These are phyloP conservation scores for Fusarium praegraminearum DNA, from an alignment of 2,329 filamentous ascomycete species.

Conservation along the genomic window DNA sequence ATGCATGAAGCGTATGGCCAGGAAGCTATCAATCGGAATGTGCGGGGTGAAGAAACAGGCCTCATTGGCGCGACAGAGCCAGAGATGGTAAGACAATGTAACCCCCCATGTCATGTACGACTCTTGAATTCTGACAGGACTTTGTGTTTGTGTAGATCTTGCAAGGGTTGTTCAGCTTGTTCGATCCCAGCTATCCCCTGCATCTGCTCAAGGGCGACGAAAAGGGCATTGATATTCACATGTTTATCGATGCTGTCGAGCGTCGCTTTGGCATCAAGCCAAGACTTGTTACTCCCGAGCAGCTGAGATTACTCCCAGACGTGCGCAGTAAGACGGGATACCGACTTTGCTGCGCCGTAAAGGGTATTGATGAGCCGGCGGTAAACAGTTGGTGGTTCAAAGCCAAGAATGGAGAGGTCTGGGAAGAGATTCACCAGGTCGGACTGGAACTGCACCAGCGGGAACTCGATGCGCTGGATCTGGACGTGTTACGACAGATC, in stretches of 20 bases:
- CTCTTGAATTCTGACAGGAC: background rate
- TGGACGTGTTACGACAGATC: conserved; percentile 52
- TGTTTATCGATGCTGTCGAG: conserved; percentile 51
- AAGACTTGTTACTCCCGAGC: conserved; percentile 51
- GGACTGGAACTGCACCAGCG: conserved; percentile 56
- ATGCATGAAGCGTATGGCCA: conserved; percentile 50
- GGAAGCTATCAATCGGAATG: conserved; percentile 39
- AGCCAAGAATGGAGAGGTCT: conserved; percentile 41
- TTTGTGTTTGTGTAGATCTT: conserved; percentile 47
- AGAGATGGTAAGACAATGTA: conserved; percentile 34
- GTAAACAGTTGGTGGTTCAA: conserved; percentile 22
- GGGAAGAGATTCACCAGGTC: conserved; percentile 54
- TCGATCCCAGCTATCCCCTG: conserved; percentile 48
- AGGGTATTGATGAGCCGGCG: background rate
- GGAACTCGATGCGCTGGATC: conserved; percentile 51
- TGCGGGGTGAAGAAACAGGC: conserved; percentile 6
- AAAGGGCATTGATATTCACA: conserved; percentile 55
- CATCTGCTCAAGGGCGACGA: conserved; percentile 56
- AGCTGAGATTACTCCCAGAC: conserved; percentile 51
- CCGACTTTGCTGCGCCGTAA: conserved; percentile 49
- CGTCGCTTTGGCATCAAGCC: conserved; percentile 49
- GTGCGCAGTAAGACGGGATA: conserved; percentile 39
- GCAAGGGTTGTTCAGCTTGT: conserved; percentile 49
- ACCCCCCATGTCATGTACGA: background rate
- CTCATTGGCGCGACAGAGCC: conserved; percentile 46